phyloP scores from a whole-genome alignment of 495 filamentous ascomycete genomes.

The Stereocaulon alpinum region DNA sequence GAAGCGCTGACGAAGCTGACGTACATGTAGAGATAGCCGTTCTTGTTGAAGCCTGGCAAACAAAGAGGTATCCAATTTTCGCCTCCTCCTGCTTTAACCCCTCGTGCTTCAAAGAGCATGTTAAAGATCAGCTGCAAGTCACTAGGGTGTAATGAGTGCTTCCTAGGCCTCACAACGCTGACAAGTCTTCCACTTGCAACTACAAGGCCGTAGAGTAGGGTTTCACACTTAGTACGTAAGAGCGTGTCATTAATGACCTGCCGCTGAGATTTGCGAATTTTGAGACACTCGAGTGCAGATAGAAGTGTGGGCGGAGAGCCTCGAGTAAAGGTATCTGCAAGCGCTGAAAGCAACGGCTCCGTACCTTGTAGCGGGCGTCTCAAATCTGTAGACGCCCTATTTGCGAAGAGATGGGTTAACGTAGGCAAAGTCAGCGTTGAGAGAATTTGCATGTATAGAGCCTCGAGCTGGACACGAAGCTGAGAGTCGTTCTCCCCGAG shows the following conservation, averaged over 20 bases:
- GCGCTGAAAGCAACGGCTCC: conserved; percentile 77
- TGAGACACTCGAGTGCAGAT: conserved; percentile 83
- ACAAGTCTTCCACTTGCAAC: conserved; percentile 92
- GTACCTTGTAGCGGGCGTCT: conserved; percentile 89
- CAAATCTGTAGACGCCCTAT: conserved; percentile 83
- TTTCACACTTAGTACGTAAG: conserved; percentile 60
- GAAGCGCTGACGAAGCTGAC: conserved; percentile 73
- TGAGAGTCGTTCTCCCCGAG: conserved; percentile 85
- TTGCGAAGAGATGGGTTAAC: conserved; percentile 79
- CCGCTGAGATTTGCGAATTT: conserved; percentile 76
- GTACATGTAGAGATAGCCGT: conserved; percentile 98
- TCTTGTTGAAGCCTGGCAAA: conserved; percentile 93
- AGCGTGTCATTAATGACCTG: conserved; percentile 78
- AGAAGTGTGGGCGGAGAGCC: conserved; percentile 84
- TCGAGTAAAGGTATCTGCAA: conserved; percentile 88
- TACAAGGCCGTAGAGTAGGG: conserved; percentile 83
- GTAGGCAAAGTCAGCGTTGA: conserved; percentile 87
- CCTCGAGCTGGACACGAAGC: conserved; percentile 78
- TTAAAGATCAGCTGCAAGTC: conserved; percentile 97
- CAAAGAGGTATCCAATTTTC: conserved; percentile 98
- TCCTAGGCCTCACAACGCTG: conserved; percentile 84
- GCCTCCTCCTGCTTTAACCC: conserved; percentile 77
- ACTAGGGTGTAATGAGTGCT: conserved; percentile 90
- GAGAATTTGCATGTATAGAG: conserved; percentile 94
- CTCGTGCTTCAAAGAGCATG: conserved; percentile 94